A percentile compares a stretch with the other conserved stretches of the same genome.
Conservation (phyloP, 2,329 filamentous ascomycete genomes). For the Endoconidiophora polonica region DNA sequence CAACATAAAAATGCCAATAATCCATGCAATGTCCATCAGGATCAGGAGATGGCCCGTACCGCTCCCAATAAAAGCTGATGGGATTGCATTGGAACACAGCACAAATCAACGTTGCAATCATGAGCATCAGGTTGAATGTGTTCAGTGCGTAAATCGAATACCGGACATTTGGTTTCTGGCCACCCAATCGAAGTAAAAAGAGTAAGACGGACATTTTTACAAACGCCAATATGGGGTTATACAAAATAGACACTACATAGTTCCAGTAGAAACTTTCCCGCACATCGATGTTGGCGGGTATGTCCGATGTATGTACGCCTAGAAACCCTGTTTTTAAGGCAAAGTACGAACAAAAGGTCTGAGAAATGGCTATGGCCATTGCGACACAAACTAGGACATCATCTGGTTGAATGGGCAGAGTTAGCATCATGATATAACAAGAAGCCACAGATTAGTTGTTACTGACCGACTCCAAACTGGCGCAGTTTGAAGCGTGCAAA, state of each 20-base stretch:
- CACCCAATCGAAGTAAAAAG: conserved; percentile 27
- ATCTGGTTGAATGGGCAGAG: conserved; percentile 13
- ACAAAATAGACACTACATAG: conserved; percentile 24
- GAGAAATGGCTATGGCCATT: conserved; percentile 13
- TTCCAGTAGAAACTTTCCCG: conserved; percentile 19
- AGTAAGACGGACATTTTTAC: conserved; percentile 29
- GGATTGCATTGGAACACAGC: conserved; percentile 26
- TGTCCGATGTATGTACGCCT: conserved; percentile 16
- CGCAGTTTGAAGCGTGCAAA: conserved; percentile 19
- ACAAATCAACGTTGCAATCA: conserved; percentile 22
- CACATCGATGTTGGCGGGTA: conserved; percentile 11
- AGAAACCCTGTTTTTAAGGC: conserved; percentile 20
- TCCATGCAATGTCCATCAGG: conserved; percentile 21
- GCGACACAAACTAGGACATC: conserved; percentile 18
- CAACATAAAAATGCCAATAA: conserved; percentile 19
- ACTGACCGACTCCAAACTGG: conserved; percentile 18
- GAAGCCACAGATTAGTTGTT: not conserved
- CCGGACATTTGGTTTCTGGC: conserved; percentile 20
- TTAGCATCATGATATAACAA: not conserved
- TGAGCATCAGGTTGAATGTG: conserved; percentile 21
- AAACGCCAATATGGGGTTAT: conserved; percentile 29
- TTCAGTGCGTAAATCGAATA: conserved; percentile 20
- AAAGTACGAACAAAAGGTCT: conserved; percentile 14
- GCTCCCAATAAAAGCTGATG: conserved; percentile 21
- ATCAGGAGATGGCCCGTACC: conserved; percentile 1